These are phyloP conservation scores for Tausonia pullulans DNA, from an alignment of 1,284 basidiomycete genomes.

Conservation along the genomic window DNA sequence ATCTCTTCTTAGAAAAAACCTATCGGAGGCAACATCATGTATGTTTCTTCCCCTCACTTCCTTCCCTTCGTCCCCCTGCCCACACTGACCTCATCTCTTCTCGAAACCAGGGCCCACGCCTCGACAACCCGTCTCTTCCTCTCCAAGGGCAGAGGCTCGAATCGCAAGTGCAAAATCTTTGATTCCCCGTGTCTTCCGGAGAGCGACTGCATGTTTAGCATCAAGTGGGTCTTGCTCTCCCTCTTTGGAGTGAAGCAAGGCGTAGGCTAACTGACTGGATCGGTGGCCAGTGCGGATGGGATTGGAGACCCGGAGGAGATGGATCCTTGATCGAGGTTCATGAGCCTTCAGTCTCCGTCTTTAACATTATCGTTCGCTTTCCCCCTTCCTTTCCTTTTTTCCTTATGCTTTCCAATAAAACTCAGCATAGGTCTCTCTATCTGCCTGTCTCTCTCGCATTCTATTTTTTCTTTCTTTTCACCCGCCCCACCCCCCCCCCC, in stretches of 20 bases:
- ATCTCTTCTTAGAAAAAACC: conserved; percentile 4
- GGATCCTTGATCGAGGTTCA: conserved; percentile 39
- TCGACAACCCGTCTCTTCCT: conserved; percentile 88
- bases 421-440: not conserved
- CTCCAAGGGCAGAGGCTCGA: conserved; percentile 85
- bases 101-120: conserved; percentile 55
- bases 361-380: not conserved
- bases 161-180: conserved; percentile 91
- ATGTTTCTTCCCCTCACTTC: not conserved
- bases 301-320: conserved; percentile 81
- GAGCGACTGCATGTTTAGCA: conserved; percentile 90
- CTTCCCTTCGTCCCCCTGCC: not conserved
- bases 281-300: conserved; percentile 47
- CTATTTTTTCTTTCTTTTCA: not conserved
- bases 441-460: not conserved
- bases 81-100: not conserved
- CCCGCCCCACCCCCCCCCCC: too few species aligned
- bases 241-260: not conserved
- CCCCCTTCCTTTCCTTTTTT: not conserved
- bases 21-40: conserved; percentile 15
- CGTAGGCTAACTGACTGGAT: conserved; percentile 8
- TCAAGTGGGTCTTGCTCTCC: conserved; percentile 45
- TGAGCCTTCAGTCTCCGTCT: not conserved
- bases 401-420: not conserved
- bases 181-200: conserved; percentile 97